Conservation (phyloP, 805 yeast species). For the Saccharomycodes ludwigii region DNA sequence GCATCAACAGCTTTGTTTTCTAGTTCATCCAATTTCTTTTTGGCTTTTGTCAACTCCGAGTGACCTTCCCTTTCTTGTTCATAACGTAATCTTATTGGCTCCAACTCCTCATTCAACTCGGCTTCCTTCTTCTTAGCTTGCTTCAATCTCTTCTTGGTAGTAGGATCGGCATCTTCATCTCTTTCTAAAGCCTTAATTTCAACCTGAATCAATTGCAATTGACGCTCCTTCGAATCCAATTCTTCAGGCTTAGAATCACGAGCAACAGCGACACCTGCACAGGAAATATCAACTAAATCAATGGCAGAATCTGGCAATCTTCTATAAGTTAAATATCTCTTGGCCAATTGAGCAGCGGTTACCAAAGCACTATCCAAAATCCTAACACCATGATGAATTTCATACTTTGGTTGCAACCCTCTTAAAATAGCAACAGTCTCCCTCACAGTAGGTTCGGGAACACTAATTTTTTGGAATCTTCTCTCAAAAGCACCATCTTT, state of each 20-base stretch:
- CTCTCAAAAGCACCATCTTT: slow-evolving; percentile 99
- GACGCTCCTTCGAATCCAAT: slow-evolving; percentile 85
- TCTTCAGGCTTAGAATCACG: slow-evolving; percentile 98
- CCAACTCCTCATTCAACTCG: slow-evolving; percentile 70
- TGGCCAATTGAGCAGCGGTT: slow-evolving; percentile 87
- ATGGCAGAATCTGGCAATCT: slow-evolving; percentile 95
- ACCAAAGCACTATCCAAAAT: slow-evolving; percentile 91
- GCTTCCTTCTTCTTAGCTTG: slow-evolving; percentile 72
- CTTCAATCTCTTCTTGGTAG: slow-evolving; percentile 76
- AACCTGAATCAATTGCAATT: slow-evolving; percentile 80
- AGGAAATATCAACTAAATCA: slow-evolving; percentile 89
- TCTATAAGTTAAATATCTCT: slow-evolving; percentile 88
- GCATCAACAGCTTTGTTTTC: slow-evolving; percentile 92
- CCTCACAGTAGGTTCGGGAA: slow-evolving; percentile 80
- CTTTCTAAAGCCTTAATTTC: slow-evolving; percentile 96
- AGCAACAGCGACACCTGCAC: slow-evolving; percentile 96
- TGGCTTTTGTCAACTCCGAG: slow-evolving; percentile 79
- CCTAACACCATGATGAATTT: slow-evolving; percentile 95
- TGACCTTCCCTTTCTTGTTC: slow-evolving; percentile 82
- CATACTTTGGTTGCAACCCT: slow-evolving; percentile 91
- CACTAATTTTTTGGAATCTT: slow-evolving; percentile 95
- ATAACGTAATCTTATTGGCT: slow-evolving; percentile 77
- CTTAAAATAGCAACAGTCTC: slow-evolving; percentile 94
- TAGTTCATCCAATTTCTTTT: slow-evolving; percentile 83
- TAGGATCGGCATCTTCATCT: slow-evolving; percentile 72